Evolutionary conservation across 2,329 filamentous ascomycete genomes (phyloP), one percentile per base, ranked within the genome.

Genomic region (Ophidiomyces ophidiicola): DNA sequence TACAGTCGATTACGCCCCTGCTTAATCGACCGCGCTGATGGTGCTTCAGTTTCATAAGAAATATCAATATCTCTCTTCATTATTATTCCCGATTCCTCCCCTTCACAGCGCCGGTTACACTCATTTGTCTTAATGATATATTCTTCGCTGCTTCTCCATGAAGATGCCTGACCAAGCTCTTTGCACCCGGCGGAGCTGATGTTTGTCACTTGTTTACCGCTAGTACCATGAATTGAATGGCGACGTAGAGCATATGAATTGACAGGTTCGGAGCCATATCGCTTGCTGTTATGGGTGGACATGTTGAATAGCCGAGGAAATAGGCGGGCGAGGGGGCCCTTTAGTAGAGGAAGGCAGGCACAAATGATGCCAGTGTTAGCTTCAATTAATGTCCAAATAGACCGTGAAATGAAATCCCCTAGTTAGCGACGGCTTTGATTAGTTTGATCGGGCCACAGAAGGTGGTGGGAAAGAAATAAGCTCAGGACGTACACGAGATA

Each of bases 331-430:
- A 61, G 50, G 1, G 54, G 50, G 6, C 49, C 48, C 19, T 54
- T 50, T 28, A 56, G 49, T 47, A 60, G 58, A 4, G 60, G 60
- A 4, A 62, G 53, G 39, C 57, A 62, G 6, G 60, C 56, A 39
- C 58, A 60, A 19, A 59, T 56, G 20, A 61, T 53, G 11, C 50
- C 57, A 6, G 54, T 47, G 33, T 57, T 57, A 17, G 52, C 51
- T 48, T 63, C 61, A 18, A 62, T 47, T 4, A 57, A 52, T 8
- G 56, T 61, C 59, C 59, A 63, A n/a, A 56, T 51, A 5, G 58
- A n/a, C 54, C 53, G 10, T 45, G 45, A 23, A 56, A 47, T 4
- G 53, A 50, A 23, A 54, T 57, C 32, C 46, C 50, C 32, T 38
- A 7, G 18, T 31, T 12, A n/a, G n/a, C n/a, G n/a, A n/a, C n/a